phyloP scores from a whole-genome alignment of 768 basidiomycete species.

The Suillus alpinus region DNA sequence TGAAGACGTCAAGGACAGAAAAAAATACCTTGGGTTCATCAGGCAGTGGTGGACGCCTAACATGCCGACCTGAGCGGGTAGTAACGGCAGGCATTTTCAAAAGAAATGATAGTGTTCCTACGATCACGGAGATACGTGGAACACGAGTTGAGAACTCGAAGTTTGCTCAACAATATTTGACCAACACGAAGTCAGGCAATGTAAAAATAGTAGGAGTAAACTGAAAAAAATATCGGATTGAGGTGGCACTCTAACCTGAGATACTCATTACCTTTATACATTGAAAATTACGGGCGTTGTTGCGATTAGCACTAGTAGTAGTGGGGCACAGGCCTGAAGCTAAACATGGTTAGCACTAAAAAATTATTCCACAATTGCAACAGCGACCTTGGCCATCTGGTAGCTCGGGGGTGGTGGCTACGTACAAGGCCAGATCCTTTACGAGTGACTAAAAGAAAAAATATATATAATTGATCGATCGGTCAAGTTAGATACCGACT shows the following conservation, averaged over 20 bases:
- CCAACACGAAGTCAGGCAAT: background rate
- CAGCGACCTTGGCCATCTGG: background rate
- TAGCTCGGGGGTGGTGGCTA: background rate
- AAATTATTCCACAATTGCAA: background rate
- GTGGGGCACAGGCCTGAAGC: background rate
- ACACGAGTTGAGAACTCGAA: background rate
- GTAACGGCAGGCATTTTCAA: background rate
- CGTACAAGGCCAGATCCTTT: background rate
- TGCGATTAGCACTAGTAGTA: background rate
- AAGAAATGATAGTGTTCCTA: background rate
- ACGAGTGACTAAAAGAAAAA: background rate
- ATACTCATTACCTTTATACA: too few species aligned
- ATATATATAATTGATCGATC: background rate
- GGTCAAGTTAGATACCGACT: background rate
- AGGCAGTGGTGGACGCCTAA: background rate
- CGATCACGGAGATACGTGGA: background rate
- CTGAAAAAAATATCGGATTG: background rate
- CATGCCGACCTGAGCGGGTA: background rate
- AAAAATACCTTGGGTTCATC: background rate
- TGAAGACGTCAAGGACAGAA: too few species aligned
- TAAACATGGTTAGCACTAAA: too few species aligned
- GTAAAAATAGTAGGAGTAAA: too few species aligned
- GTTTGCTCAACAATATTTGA: background rate
- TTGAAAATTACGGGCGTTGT: too few species aligned
- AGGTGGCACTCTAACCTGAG: background rate